These are phyloP conservation scores for Solanum chacoense DNA, from an alignment of 305 asterid species.

Conservation along the genomic window DNA sequence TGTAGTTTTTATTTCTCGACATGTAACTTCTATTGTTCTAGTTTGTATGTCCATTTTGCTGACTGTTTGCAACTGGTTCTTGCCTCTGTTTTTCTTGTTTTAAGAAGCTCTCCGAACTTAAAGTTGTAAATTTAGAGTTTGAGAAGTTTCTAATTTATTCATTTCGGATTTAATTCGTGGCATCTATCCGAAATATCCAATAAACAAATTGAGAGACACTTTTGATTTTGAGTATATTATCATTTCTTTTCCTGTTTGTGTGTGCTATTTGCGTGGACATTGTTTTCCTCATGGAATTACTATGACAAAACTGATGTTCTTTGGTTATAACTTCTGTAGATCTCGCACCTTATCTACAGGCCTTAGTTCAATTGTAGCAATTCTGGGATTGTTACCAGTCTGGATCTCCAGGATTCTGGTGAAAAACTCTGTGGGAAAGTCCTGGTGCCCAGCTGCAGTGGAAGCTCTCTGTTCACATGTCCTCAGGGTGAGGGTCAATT, in stretches of 20 bases:
- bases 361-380: conserved; percentile 45
- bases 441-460: conserved; percentile 61
- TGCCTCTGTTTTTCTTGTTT: background rate
- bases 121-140: background rate
- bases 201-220: background rate
- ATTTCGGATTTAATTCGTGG: background rate
- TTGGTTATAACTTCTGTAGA: conserved; percentile 26
- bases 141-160: background rate
- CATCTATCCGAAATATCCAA: background rate
- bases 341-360: conserved; percentile 34
- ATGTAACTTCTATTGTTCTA: background rate
- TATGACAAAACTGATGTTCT: background rate
- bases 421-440: conserved; percentile 42
- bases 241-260: background rate
- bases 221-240: background rate
- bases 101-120: background rate
- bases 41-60: background rate
- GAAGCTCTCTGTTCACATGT: conserved; percentile 47
- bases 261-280: background rate
- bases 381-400: conserved; percentile 53
- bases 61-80: background rate
- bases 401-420: conserved; percentile 32
- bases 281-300: background rate
- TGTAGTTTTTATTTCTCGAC: background rate
- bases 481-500: conserved; percentile 45